Evolutionary conservation across 2,329 filamentous ascomycete genomes (phyloP).

Genomic region (Stagonosporopsis rhizophila): DNA sequence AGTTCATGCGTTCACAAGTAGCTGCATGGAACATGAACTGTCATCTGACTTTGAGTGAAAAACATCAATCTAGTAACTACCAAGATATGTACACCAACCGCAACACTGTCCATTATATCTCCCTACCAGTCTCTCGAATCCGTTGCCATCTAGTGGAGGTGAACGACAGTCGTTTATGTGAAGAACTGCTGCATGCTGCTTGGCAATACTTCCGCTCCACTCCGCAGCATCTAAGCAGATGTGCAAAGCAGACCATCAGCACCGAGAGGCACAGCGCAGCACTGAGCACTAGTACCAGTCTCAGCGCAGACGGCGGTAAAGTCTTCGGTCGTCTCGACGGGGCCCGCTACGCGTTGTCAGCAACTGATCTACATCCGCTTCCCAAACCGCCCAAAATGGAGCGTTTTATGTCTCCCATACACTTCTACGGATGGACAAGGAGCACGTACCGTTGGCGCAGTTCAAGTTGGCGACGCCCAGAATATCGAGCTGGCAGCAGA

Average conservation of each 20-base stretch:
- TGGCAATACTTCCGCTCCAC: background rate
- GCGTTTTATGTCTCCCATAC: background rate
- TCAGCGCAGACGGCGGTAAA: conserved; percentile 25
- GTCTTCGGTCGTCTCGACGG: conserved; percentile 16
- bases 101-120: background rate
- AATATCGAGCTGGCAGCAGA: conserved; percentile 30
- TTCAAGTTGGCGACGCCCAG: conserved; percentile 26
- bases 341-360: conserved; percentile 13
- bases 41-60: background rate
- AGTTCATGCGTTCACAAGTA: background rate
- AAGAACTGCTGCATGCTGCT: background rate
- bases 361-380: background rate
- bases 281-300: conserved; percentile 25
- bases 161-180: background rate
- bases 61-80: background rate
- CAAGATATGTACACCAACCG: background rate
- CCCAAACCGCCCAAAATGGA: background rate
- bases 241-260: conserved; percentile 27
- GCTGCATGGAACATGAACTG: background rate
- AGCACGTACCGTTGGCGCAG: conserved; percentile 27
- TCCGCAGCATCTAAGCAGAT: conserved; percentile 8
- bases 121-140: background rate
- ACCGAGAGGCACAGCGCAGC: conserved; percentile 26
- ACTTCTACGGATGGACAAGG: background rate
- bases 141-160: background rate